Base-by-base conservation (phyloP, 768 basidiomycete genomes). In the Sistotremastrum niveocremeum region DNA sequence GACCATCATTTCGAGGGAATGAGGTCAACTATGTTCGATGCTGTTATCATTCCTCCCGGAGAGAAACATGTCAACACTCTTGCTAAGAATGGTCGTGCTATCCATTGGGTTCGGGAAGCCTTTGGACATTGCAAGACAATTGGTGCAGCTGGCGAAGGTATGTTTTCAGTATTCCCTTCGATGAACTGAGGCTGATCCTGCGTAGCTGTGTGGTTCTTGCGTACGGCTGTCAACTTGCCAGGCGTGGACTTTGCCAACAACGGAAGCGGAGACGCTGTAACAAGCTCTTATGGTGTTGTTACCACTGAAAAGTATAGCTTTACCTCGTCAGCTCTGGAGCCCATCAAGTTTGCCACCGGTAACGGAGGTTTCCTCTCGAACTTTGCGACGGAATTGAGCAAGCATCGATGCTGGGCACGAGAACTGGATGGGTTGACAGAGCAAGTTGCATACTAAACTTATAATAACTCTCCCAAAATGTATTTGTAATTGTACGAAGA, bases 121-220 rank as follows among this genome's bases (percentile, higher is more conserved):
- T 91, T 84, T 62, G 82, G 82, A 20, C 89, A 91, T 61, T 81
- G 77, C 63, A 91, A 91, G 65, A 60, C 81, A 11, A 84, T 94
- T 47, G 84, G 77, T 2, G 86, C 79, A 1, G 67, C 81, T 40
- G 89, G 87, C 7, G 71, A 76, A 57, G 79, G 80, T 75, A 38
- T 32, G 60, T 51, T 47, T 11, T 10, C 11, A n/a, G 30, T 20
- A 9, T 12, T 20, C 36, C 4, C 32, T 45, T 39, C 28, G 11
- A 6, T 39, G 40, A 20, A 47, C 7, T 37, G 37, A 45, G 2
- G 7, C 35, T n/a, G 11, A 33, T 30, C 3, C 45, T 55, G 41
- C 45, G 0, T 37, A 79, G 79, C 68, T 48, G 68, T 73, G 5
- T 54, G 54, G 4, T 69, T 79, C 54, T 58, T 81, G 10, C 64